These are phyloP conservation scores for Amaranthus cruentus DNA, from an alignment of 148 eudicot genomes.

Conservation along the genomic window DNA sequence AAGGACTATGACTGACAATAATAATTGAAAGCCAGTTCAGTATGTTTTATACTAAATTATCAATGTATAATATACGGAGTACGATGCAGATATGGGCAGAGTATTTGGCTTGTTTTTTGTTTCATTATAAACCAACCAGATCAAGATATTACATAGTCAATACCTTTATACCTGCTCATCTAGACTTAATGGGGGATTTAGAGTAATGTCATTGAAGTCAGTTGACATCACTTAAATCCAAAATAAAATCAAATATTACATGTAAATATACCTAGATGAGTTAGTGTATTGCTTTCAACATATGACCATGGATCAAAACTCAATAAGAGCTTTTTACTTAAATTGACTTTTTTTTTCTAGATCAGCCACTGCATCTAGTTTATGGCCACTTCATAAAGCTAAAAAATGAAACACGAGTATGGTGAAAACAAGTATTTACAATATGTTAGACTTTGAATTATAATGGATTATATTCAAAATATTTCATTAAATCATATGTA, in stretches of 20 bases:
- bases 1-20: conserved; percentile 23
- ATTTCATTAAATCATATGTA: not conserved
- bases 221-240: too few species aligned
- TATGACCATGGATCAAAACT: too few species aligned
- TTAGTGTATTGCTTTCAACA: too few species aligned
- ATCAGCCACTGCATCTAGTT: not conserved
- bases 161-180: not conserved
- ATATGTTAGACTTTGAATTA: not conserved
- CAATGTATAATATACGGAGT: not conserved
- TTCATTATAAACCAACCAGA: conserved; percentile 14
- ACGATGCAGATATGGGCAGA: conserved; percentile 26
- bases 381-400: not conserved
- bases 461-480: not conserved
- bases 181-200: not conserved
- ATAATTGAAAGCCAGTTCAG: conserved; percentile 8
- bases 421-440: not conserved
- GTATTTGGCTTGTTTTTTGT: conserved; percentile 19
- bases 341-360: too few species aligned
- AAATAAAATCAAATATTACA: too few species aligned
- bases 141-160: conserved; percentile 13
- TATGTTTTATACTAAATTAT: conserved; percentile 15
- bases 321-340: too few species aligned
- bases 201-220: too few species aligned
- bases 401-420: not conserved
- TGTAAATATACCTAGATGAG: too few species aligned